Evolutionary conservation across 495 filamentous ascomycete genomes (phyloP).

Genomic region (Podospora fimiseda): DNA sequence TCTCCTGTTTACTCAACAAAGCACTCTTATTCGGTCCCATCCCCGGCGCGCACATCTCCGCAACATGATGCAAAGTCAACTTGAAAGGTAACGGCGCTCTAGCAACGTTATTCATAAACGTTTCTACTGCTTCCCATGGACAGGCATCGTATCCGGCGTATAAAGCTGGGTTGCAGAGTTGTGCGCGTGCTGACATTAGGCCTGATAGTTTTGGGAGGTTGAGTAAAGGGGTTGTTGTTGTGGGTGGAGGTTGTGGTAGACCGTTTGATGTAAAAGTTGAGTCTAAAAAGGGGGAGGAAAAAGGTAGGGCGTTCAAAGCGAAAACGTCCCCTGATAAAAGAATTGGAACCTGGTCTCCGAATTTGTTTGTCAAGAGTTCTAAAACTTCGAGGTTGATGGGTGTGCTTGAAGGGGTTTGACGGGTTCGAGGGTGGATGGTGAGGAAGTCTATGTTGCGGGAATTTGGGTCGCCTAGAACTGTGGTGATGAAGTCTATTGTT

Average conservation of each 20-base stretch:
- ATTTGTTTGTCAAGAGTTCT: constrained; percentile 42
- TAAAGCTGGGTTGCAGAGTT: constrained; percentile 57
- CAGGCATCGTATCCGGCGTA: constrained; percentile 50
- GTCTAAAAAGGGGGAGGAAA: constrained; percentile 33
- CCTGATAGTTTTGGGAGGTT: constrained; percentile 38
- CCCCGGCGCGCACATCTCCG: constrained; percentile 55
- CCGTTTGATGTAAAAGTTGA: constrained; percentile 18
- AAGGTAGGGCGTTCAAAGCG: constrained; percentile 39
- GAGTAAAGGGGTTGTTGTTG: constrained; percentile 5
- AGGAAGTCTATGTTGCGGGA: constrained; percentile 50
- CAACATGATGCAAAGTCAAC: constrained; percentile 55
- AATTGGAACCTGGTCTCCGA: constrained; percentile 44
- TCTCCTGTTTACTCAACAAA: constrained; percentile 47
- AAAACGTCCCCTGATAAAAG: constrained; percentile 60
- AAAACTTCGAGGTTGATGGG: constrained; percentile 56
- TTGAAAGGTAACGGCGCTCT: constrained; percentile 51
- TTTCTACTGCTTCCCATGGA: constrained; percentile 54
- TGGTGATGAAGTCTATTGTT: constrained; percentile 46
- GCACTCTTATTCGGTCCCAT: constrained; percentile 38
- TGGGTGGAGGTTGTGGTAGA: constrained; percentile 12
- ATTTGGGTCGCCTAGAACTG: constrained; percentile 39
- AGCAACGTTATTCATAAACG: constrained; percentile 49
- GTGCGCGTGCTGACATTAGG: constrained; percentile 59
- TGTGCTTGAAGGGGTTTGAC: constrained; percentile 46
- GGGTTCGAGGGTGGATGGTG: constrained; percentile 57